Base-by-base conservation (phyloP, 1,284 basidiomycete genomes). In the Singerocomus rubriflavus region DNA sequence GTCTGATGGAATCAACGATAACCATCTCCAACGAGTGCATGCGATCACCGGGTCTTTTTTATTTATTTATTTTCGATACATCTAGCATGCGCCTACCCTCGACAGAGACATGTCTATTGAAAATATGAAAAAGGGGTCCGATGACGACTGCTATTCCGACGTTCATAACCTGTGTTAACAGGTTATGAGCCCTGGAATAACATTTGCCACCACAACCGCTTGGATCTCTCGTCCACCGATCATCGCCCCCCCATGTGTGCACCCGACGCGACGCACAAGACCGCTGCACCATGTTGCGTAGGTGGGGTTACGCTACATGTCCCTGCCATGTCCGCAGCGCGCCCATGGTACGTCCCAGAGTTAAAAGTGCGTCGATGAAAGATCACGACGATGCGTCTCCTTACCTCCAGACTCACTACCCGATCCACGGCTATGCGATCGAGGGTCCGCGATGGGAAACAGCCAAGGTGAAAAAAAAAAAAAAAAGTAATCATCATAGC, bases 171-270 rank as follows among this genome's bases (percentile, higher is more conserved):
- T 33, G 5, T 38, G 1, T 0, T 34, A 14, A 48, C 0, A 64
- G 63, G 61, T 64, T 63, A 65, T 63, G 62, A 66, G 61, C 60
- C 61, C 58, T 12, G 61, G 37, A 61, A 61, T 59, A 52, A 11
- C 37, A 38, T 34, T 5, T 48, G 57, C 55, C 60, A 63, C 44
- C 47, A 27, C 1, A 49, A 26, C 12, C 44, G 31, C 30, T 58
- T 33, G 60, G 62, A 21, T 21, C 21, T 53, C 50, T 46, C 25
- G 25, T 33, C 8, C 33, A 30, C 44, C 48, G 34, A 48, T 41
- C 33, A 29, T n/a, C 37, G 6, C 35, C 38, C 38, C 40, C 37
- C 35, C 47, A 42, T 25, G 21, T 21, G 21, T 21, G 21, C 21
- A 21, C 21, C 2, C 13, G 5, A 21, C 21, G 4, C 13, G 5